Evolutionary conservation across 148 eudicot genomes (phyloP).

Genomic region (Polygonum maritimum): DNA sequence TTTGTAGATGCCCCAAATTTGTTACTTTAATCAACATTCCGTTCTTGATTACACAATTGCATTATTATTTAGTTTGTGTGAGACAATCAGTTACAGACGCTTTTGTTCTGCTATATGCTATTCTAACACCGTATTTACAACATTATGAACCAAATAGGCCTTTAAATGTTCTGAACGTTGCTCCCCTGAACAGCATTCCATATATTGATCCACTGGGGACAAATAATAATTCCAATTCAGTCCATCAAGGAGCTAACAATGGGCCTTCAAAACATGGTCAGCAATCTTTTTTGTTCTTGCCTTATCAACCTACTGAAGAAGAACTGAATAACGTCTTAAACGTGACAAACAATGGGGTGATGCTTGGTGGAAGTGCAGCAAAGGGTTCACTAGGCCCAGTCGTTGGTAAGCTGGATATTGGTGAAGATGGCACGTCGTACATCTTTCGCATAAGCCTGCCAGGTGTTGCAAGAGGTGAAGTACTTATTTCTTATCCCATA

Average conservation of each 20-base stretch:
- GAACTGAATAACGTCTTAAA: slow-evolving; percentile 32
- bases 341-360: slow-evolving; percentile 34
- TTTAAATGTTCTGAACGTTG: slow-evolving; percentile 11
- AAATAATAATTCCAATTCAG: slow-evolving; percentile 7
- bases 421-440: slow-evolving; percentile 43
- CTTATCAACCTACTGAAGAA: slow-evolving; percentile 31
- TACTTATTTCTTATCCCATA: slow-evolving; percentile 11
- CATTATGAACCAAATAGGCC: background rate
- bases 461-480: slow-evolving; percentile 55
- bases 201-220: slow-evolving; percentile 21
- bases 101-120: background rate
- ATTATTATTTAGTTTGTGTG: background rate
- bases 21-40: background rate
- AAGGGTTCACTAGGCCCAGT: slow-evolving; percentile 41
- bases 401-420: slow-evolving; percentile 48
- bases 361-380: slow-evolving; percentile 56
- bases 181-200: slow-evolving; percentile 35
- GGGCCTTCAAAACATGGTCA: slow-evolving; percentile 11
- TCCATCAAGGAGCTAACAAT: slow-evolving; percentile 2
- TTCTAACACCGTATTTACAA: background rate
- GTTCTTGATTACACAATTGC: background rate
- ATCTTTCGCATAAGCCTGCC: slow-evolving; percentile 65
- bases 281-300: slow-evolving; percentile 46
- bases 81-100: background rate
- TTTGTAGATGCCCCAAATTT: background rate